phyloP scores from a whole-genome alignment of 768 basidiomycete genomes.

The Suillus paluster region DNA sequence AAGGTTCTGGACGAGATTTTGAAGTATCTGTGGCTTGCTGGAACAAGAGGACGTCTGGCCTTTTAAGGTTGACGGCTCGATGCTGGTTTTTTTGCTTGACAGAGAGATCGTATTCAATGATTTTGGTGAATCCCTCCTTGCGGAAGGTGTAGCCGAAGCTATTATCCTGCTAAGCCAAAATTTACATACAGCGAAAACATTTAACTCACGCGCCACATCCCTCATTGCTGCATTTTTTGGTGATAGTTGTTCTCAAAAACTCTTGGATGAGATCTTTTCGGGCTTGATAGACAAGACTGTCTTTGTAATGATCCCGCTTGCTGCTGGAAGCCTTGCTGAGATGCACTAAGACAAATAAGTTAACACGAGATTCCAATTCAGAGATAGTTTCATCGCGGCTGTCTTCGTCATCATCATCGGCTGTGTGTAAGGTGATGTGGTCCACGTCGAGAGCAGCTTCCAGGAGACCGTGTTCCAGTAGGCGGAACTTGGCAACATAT shows the following conservation, averaged over 20 bases:
- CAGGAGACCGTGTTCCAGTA: constrained; percentile 89
- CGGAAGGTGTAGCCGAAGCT: constrained; percentile 87
- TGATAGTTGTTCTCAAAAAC: constrained; percentile 70
- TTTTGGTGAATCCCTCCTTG: constrained; percentile 92
- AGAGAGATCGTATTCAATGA: constrained; percentile 91
- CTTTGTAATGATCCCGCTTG: constrained; percentile 87
- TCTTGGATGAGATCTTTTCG: constrained; percentile 83
- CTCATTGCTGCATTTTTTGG: constrained; percentile 75
- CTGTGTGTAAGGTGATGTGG: constrained; percentile 54
- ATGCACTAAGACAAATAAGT: constrained; percentile 65
- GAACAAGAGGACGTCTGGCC: constrained; percentile 76
- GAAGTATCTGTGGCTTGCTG: constrained; percentile 39
- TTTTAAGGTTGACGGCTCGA: constrained; percentile 53
- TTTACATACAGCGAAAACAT: constrained; percentile 8
- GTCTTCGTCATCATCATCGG: constrained; percentile 37
- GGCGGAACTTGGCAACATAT: constrained; percentile 82
- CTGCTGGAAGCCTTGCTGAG: constrained; percentile 48
- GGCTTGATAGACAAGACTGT: constrained; percentile 83
- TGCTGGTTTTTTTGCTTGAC: constrained; percentile 73
- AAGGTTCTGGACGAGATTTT: constrained; percentile 27
- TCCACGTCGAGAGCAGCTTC: constrained; percentile 81
- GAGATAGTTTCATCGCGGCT: constrained; percentile 60
- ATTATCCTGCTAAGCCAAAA: constrained; percentile 12
- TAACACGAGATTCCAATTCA: constrained; percentile 64
- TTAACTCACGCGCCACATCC: constrained; percentile 81